A percentile compares a stretch with the other conserved stretches of the same genome.
phyloP scores from a whole-genome alignment of 768 basidiomycete genomes.

The Russula ochroleuca region DNA sequence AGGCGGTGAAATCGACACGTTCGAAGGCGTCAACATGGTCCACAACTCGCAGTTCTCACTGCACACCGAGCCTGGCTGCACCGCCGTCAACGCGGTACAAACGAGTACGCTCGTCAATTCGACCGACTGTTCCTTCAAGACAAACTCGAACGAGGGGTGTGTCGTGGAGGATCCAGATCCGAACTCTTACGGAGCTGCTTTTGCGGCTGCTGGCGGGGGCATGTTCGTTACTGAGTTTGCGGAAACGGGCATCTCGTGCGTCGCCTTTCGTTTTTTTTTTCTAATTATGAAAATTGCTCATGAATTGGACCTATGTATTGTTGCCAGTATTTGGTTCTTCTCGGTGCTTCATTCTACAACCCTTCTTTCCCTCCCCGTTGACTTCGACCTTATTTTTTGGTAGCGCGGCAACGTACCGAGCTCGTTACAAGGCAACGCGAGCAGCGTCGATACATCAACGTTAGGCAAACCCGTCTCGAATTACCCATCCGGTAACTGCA shows the following conservation, averaged over 20 bases:
- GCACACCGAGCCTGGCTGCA: constrained; percentile 64
- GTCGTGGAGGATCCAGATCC: constrained; percentile 51
- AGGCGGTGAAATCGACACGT: constrained; percentile 64
- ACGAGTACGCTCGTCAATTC: constrained; percentile 50
- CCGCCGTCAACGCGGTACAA: constrained; percentile 45
- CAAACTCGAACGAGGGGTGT: constrained; percentile 62
- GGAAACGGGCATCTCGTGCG: constrained; percentile 58
- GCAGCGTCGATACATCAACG: constrained; percentile 49
- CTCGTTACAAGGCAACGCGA: constrained; percentile 45
- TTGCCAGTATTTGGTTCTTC: constrained; percentile 59
- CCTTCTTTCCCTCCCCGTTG: neutral
- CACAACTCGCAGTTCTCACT: constrained; percentile 66
- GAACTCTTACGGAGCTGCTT: constrained; percentile 59
- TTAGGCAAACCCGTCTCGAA: constrained; percentile 68
- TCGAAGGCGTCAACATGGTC: constrained; percentile 74
- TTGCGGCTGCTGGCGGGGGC: constrained; percentile 64
- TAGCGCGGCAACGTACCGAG: constrained; percentile 46
- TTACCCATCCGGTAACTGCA: constrained; percentile 58
- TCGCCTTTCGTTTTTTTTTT: constrained; percentile 5
- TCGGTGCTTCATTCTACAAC: constrained; percentile 34
- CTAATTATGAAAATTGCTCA: neutral
- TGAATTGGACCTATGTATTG: neutral
- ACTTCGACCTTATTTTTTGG: neutral
- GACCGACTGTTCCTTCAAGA: constrained; percentile 55
- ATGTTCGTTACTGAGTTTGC: constrained; percentile 74